Evolutionary conservation across 2,329 filamentous ascomycete species (phyloP), one percentile per base, ranked within the genome.

Genomic region (Alternaria alternata): DNA sequence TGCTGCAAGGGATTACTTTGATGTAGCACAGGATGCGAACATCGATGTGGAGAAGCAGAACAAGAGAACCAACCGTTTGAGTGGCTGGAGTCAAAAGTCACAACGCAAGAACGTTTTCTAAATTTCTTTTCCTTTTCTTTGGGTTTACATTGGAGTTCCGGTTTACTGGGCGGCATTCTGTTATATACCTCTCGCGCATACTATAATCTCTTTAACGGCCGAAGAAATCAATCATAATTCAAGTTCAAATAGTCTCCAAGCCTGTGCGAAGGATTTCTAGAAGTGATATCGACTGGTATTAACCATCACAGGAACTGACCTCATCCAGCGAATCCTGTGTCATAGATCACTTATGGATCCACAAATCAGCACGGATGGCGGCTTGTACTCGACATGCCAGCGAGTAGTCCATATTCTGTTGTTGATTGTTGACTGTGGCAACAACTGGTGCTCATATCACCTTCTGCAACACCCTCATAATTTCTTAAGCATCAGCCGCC

Each of bases 401-500:
- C 18, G 9, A 22, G 11, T 7, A 41, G 11, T 22, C 20, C 18
- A 41, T 22, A 6, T 22, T 34, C 18, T 48, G 28, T 18, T 20
- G 28, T 34, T 34, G 32, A 5, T 48, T n/a, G 8, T 34, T 22
- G 8, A 22, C 16, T n/a, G n/a, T 8, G 5, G 1, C 12, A 14
- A 26, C 3, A 1, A 38, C 7, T 5, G 4, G 14, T 22, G 5
- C 34, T 4, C 18, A 16, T 16, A n/a, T 54, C 47, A 5, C 30
- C 14, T 9, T 54, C 4, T 6, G 18, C 20, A 7, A 8, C 9
- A 32, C 9, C n/a, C 18, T 14, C 7, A n/a, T 18, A 20, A n/a
- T 5, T 22, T n/a, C 20, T 67, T 55, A 70, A 36, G 56, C 63
- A 11, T 67, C 70, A 26, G 63, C 66, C 46, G 66, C 28, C 28